These are phyloP conservation scores for Craterostigma plantagineum DNA, from an alignment of 257 asterid genomes.

Conservation along the genomic window DNA sequence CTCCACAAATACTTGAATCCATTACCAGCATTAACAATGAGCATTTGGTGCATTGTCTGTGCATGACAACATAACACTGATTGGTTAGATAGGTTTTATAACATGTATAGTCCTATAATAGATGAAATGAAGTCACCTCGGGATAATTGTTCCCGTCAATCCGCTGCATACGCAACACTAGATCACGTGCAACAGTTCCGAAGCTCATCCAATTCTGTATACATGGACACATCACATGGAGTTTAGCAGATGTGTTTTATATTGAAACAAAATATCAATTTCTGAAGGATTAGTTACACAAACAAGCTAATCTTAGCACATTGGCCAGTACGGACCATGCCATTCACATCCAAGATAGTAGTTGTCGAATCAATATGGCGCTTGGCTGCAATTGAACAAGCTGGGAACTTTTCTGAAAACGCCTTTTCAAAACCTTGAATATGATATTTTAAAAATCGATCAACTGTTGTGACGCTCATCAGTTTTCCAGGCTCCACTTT, in stretches of 20 bases:
- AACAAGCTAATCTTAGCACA: background rate
- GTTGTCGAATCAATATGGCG: conserved; percentile 78
- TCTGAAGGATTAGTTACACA: too few species aligned
- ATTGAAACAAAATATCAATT: background rate
- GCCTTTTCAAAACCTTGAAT: conserved; percentile 81
- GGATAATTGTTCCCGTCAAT: conserved; percentile 94
- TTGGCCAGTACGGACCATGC: conserved; percentile 55
- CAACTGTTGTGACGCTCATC: conserved; percentile 70
- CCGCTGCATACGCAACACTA: conserved; percentile 82
- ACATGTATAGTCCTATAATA: conserved; percentile 3
- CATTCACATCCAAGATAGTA: conserved; percentile 80
- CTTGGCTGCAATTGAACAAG: conserved; percentile 81
- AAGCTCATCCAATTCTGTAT: conserved; percentile 93
- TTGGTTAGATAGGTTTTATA: conserved; percentile 2
- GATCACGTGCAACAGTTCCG: conserved; percentile 78
- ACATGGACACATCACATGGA: conserved; percentile 8
- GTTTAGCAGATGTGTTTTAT: background rate
- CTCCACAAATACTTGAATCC: conserved; percentile 84
- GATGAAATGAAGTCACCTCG: conserved; percentile 47
- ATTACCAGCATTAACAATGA: conserved; percentile 84
- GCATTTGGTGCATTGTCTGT: conserved; percentile 90
- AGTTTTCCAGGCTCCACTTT: conserved; percentile 73
- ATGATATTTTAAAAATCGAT: conserved; percentile 82
- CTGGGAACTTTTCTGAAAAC: conserved; percentile 74
- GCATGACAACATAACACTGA: conserved; percentile 14